Evolutionary conservation across 306 rosid genomes (phyloP), one percentile per base, ranked within the genome.

Genomic region (Medicago arabica): DNA sequence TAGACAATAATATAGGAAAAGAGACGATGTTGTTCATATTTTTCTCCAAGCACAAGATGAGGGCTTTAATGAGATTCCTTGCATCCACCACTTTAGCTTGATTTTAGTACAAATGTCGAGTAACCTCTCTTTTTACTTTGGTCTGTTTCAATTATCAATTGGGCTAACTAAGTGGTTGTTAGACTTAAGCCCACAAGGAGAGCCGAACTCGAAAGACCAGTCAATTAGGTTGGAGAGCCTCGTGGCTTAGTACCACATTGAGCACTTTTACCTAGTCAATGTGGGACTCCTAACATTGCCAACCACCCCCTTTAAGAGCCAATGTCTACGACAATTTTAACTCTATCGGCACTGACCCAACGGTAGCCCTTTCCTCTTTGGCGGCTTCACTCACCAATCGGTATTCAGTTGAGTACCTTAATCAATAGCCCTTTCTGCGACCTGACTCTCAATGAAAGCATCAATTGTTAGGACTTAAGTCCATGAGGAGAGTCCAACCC

Each of bases 81-180:
- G 57, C 70, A 50, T 72, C 41, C 11, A 39, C 60, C 46, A 46
- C 58, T 67, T 67, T 58, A 82, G 70, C 19, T 54, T 66, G 51
- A 47, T 39, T 38, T 62, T 53, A 62, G 49, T 70, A 60, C 59
- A 57, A 15, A 17, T 78, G 65, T 62, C 19, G 5, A 61, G 40
- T 67, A 43, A 31, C 55, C 67, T 53, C 60, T 53, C 62, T 16
- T 31, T 31, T 61, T 54, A 21, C 17, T 64, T 16, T 50, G n/a
- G 40, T 73, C 63, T 28, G 79, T 73, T 19, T 61, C 31, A 46
- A 51, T 53, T 50, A n/a, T 68, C 25, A 60, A 14, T 61, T 25
- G 53, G 39, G 54, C 18, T 76, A 58, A 13, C 57, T 31, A 31
- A 61, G 19, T 28, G 67, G 50, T 12, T 4, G 6, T 12, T 44